Conservation (phyloP, 2,329 filamentous ascomycete genomes). For the Cordyceps militaris region DNA sequence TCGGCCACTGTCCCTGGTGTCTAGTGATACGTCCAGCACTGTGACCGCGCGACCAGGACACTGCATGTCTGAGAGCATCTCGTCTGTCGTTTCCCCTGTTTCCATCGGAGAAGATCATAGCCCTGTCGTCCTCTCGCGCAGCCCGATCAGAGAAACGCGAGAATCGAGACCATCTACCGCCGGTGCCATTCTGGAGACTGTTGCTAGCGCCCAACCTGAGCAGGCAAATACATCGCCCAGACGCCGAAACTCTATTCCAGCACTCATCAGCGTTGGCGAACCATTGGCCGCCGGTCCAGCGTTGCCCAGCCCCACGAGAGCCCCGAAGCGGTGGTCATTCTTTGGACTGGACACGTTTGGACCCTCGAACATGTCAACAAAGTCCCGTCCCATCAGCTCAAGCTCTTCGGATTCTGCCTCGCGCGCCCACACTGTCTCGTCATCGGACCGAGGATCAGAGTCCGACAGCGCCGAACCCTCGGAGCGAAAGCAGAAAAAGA, state of each 20-base stretch:
- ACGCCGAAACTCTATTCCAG: conserved; percentile 53
- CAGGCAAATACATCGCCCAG: conserved; percentile 30
- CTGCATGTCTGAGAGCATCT: conserved; percentile 71
- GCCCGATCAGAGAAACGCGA: conserved; percentile 32
- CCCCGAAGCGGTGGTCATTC: conserved; percentile 54
- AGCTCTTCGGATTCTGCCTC: conserved; percentile 36
- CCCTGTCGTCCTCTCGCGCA: conserved; percentile 31
- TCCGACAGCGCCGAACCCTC: conserved; percentile 19
- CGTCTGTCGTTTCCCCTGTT: conserved; percentile 62
- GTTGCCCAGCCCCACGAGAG: conserved; percentile 43
- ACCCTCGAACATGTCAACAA: conserved; percentile 38
- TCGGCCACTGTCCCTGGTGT: conserved; percentile 74
- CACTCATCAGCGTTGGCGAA: conserved; percentile 38
- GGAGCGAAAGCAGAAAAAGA: conserved; percentile 22
- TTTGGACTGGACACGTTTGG: conserved; percentile 52
- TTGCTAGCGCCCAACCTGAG: conserved; percentile 15
- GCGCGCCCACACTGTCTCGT: conserved; percentile 23
- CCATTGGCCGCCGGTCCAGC: conserved; percentile 27
- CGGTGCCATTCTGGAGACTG: conserved; percentile 58
- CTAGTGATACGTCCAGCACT: conserved; percentile 76
- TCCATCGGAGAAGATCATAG: conserved; percentile 35
- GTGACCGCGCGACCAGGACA: conserved; percentile 62
- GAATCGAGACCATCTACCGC: conserved; percentile 62
- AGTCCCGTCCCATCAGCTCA: conserved; percentile 39
- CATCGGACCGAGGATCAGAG: conserved; percentile 32